Evolutionary conservation across 768 basidiomycete genomes (phyloP), one percentile per base, ranked within the genome.

Genomic region (Xerocomus spinulosus): DNA sequence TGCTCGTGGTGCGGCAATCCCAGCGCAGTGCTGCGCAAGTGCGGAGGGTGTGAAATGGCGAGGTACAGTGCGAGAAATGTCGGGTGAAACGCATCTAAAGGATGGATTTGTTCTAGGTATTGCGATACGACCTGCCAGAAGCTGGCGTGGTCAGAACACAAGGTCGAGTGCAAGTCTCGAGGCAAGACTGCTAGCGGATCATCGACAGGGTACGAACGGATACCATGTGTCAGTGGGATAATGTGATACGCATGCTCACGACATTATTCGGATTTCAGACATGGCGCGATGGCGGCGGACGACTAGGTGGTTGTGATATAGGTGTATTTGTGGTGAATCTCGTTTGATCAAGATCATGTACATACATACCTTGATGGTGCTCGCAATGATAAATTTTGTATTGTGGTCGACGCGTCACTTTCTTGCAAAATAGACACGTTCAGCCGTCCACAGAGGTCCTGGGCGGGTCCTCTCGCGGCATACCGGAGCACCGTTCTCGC

Each of bases 1-100:
- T 86, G 84, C 55, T 80, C 81, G 21, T 80, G 76, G 72, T 83
- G 82, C 55, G 70, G 74, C 4, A 83, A 81, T 49, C 80, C 80
- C 2, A 81, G 77, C 37, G 78, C 78, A 2, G 69, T 70, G 8
- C 55, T 80, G 44, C 70, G 70, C 51, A 79, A 78, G 60, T 81
- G 79, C 47, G 54, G 64, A 5, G 66, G 71, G 4, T 75, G 75
- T 39, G 62, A 56, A 17, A 68, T 63, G 44, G 63, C 70, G 13
- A 70, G 70, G 73, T 72, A 51, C 44, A 20, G 13, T 9, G 5
- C 4, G n/a, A 21, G 5, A 26, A 10, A 38, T 29, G n/a, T 34
- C 17, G 25, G 8, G 8, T 9, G 10, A n/a, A 10, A 5, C 12
- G 17, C n/a, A 14, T 7, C 68, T 74, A 10, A 15, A 15, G 42